Conservation (phyloP, 2,329 filamentous ascomycete genomes). For the Fusarium beomiforme region DNA sequence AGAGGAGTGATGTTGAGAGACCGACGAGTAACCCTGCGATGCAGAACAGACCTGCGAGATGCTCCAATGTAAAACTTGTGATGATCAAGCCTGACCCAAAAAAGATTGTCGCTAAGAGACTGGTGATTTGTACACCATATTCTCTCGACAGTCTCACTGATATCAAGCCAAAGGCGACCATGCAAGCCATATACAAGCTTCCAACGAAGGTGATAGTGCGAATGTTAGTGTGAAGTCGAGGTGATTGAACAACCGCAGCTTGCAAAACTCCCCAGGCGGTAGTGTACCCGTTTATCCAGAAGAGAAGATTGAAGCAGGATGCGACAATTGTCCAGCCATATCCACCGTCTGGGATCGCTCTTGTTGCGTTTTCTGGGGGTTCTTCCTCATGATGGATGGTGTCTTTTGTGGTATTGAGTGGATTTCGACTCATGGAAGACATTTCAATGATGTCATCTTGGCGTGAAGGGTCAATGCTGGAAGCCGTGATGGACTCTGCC, state of each 20-base stretch:
- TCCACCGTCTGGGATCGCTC: neutral
- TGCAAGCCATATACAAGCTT: neutral
- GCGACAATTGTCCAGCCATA: slow-evolving; percentile 16
- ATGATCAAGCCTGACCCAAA: neutral
- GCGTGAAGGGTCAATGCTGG: neutral
- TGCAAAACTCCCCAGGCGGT: slow-evolving; percentile 6
- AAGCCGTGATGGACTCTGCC: neutral
- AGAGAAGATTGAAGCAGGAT: neutral
- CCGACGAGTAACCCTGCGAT: neutral
- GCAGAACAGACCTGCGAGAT: neutral
- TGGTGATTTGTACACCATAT: neutral
- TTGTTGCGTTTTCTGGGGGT: neutral
- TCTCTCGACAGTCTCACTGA: neutral
- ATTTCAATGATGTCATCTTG: neutral
- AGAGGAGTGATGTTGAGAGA: neutral
- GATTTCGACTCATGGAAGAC: neutral
- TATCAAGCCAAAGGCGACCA: neutral
- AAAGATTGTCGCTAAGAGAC: neutral
- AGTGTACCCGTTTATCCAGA: slow-evolving; percentile 6
- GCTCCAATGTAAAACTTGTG: neutral
- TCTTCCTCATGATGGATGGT: neutral
- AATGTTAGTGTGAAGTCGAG: neutral
- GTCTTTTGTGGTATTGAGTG: neutral
- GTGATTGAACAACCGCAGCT: neutral
- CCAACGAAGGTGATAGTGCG: slow-evolving; percentile 4